Conservation (phyloP, 2,329 filamentous ascomycete genomes). For the Xylaria sp. region DNA sequence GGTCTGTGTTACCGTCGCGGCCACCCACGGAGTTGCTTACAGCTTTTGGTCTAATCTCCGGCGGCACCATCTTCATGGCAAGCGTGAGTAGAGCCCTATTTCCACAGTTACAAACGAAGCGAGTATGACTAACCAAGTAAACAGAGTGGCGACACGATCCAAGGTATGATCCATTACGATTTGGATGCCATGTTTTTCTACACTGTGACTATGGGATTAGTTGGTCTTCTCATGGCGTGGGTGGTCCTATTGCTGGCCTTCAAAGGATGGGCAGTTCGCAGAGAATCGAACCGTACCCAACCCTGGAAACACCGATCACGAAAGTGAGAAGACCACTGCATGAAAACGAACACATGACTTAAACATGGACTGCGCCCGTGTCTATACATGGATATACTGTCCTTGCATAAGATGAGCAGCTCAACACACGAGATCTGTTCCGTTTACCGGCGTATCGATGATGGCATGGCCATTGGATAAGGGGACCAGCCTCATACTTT, state of each 20-base stretch:
- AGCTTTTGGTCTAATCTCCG: constrained; percentile 86
- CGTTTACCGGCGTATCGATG: constrained; percentile 38
- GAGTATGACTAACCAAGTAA: constrained; percentile 27
- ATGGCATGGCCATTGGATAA: constrained; percentile 16
- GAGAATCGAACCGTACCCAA: constrained; percentile 51
- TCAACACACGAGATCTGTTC: constrained; percentile 31
- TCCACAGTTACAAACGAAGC: not conserved
- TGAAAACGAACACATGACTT: constrained; percentile 15
- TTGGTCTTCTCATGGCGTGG: constrained; percentile 88
- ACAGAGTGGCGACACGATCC: constrained; percentile 79
- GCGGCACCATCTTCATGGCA: constrained; percentile 92
- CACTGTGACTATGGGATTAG: constrained; percentile 86
- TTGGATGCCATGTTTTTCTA: constrained; percentile 95
- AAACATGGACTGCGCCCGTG: not conserved
- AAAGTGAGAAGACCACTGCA: constrained; percentile 10
- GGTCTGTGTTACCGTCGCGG: constrained; percentile 81
- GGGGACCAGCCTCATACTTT: constrained; percentile 10
- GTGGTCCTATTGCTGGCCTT: constrained; percentile 79
- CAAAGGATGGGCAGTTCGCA: constrained; percentile 83
- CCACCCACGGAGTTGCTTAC: constrained; percentile 91
- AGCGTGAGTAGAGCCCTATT: constrained; percentile 68
- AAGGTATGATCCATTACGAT: constrained; percentile 78
- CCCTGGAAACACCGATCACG: constrained; percentile 40
- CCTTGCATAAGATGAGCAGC: constrained; percentile 33
- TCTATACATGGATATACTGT: not conserved